A percentile compares a stretch with the other conserved stretches of the same genome.
These are phyloP conservation scores for Colletotrichum karsti DNA, from an alignment of 2,329 filamentous ascomycete species.

Conservation along the genomic window DNA sequence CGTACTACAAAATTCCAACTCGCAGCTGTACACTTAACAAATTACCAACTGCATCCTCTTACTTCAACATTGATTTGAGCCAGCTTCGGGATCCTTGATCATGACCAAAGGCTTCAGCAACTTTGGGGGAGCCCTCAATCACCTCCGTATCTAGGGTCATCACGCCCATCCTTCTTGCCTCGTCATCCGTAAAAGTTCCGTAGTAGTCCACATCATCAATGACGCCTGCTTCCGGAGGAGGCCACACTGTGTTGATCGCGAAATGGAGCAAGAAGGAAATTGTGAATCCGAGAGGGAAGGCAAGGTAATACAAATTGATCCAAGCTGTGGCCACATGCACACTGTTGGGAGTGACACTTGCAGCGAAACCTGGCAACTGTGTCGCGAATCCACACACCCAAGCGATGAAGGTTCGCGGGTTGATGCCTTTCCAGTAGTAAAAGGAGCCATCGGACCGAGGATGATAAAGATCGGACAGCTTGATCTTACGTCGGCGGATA, in stretches of 20 bases:
- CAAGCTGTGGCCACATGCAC: background rate
- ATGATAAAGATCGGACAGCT: slow-evolving; percentile 47
- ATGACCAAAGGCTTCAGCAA: background rate
- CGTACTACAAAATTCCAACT: too few species aligned
- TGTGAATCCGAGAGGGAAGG: slow-evolving; percentile 19
- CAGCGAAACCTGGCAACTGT: slow-evolving; percentile 17
- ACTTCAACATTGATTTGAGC: slow-evolving; percentile 1
- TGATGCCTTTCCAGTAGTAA: slow-evolving; percentile 50
- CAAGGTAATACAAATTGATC: slow-evolving; percentile 21
- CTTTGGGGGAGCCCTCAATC: slow-evolving; percentile 4
- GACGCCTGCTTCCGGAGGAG: background rate
- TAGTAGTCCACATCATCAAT: slow-evolving; percentile 22
- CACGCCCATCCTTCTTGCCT: slow-evolving; percentile 14
- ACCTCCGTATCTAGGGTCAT: background rate
- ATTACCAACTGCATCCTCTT: background rate
- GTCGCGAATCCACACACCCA: slow-evolving; percentile 50
- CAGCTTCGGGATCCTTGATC: background rate
- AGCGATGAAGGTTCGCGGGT: slow-evolving; percentile 41
- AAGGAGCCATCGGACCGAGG: slow-evolving; percentile 41
- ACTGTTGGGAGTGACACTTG: slow-evolving; percentile 20
- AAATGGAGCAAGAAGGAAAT: slow-evolving; percentile 22
- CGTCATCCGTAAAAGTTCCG: slow-evolving; percentile 19
- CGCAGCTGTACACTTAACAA: too few species aligned
- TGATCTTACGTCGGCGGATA: slow-evolving; percentile 42
- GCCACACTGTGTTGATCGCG: slow-evolving; percentile 20